Evolutionary conservation across 2,329 filamentous ascomycete genomes (phyloP).

Genomic region (Ilyonectria mors-panacis): DNA sequence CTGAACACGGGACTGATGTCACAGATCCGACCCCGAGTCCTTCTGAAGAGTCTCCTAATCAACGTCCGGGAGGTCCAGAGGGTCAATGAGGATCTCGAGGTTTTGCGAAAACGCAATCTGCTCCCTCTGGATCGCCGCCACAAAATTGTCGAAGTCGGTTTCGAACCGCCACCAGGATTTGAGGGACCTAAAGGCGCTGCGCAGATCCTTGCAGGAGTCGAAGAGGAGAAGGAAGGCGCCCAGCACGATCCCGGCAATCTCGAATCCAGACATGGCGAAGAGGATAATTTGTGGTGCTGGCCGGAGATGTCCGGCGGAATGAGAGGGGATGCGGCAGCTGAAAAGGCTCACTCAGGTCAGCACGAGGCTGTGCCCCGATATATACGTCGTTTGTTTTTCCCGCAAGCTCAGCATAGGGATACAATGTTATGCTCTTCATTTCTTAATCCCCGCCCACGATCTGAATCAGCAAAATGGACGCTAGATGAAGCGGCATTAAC

Average conservation of each 20-base stretch:
- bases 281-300: background rate
- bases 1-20: slow-evolving; percentile 6
- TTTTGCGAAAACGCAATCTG: slow-evolving; percentile 10
- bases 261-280: slow-evolving; percentile 19
- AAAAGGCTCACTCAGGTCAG: too few species aligned
- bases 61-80: background rate
- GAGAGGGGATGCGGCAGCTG: too few species aligned
- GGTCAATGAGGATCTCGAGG: slow-evolving; percentile 9
- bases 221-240: slow-evolving; percentile 13
- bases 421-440: too few species aligned
- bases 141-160: slow-evolving; percentile 18
- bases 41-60: slow-evolving; percentile 5
- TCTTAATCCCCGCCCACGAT: too few species aligned
- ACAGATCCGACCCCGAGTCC: background rate
- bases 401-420: too few species aligned
- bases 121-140: slow-evolving; percentile 3
- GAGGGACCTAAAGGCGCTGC: background rate
- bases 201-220: background rate
- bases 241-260: slow-evolving; percentile 22
- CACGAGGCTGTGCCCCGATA: too few species aligned
- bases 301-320: background rate
- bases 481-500: too few species aligned
- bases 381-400: too few species aligned
- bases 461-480: too few species aligned
- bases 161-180: slow-evolving; percentile 26